These are phyloP conservation scores for Trichophyton benhamiae DNA, from an alignment of 2,329 filamentous ascomycete genomes.

Conservation along the genomic window DNA sequence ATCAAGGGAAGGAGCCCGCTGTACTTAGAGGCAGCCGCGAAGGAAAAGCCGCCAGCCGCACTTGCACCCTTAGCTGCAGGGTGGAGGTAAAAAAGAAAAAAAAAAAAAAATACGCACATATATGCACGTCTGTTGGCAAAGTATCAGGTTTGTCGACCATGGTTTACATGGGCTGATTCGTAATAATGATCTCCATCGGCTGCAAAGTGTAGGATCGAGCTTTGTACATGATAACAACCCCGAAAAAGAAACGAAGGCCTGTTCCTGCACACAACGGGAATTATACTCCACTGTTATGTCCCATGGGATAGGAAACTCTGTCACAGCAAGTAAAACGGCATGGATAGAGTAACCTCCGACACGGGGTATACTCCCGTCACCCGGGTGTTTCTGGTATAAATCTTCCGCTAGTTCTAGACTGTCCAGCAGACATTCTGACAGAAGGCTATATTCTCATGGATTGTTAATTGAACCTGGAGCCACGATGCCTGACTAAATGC, in stretches of 20 bases:
- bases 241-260: conserved; percentile 5
- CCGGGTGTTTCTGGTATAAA: neutral
- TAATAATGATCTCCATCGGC: conserved; percentile 3
- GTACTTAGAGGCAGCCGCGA: neutral
- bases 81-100: neutral
- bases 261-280: conserved; percentile 6
- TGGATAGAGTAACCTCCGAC: neutral
- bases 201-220: neutral
- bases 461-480: neutral
- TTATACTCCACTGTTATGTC: neutral
- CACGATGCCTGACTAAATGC: neutral
- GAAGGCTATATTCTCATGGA: neutral
- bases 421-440: neutral
- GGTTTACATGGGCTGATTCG: neutral
- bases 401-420: neutral
- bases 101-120: neutral
- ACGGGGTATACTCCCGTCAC: neutral
- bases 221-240: neutral
- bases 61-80: neutral
- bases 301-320: conserved; percentile 3
- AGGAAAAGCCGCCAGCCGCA: neutral
- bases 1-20: neutral
- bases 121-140: neutral
- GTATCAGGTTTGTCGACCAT: neutral
- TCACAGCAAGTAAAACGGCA: neutral